Conservation (phyloP, 1,284 basidiomycete species). For the Trichosporon coremiiforme region DNA sequence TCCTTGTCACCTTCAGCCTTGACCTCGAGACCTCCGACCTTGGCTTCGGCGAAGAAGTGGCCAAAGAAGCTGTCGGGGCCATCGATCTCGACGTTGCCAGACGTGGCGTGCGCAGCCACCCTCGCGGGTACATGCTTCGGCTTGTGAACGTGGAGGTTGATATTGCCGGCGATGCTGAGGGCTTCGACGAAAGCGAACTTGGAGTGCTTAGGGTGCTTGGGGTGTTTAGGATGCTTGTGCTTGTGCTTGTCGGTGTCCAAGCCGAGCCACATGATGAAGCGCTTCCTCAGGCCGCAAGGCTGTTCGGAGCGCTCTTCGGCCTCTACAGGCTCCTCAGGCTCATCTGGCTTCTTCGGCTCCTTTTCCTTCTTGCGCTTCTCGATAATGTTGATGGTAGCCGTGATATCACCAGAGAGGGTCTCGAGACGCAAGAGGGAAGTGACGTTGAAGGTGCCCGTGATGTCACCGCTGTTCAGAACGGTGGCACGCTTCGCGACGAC, state of each 20-base stretch:
- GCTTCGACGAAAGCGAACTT: constrained; percentile 36
- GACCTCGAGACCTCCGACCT: constrained; percentile 35
- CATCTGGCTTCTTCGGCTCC: constrained; percentile 20
- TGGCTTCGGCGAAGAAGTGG: constrained; percentile 35
- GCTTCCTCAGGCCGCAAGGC: constrained; percentile 10
- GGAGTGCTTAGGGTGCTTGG: constrained; percentile 21
- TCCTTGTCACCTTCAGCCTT: constrained; percentile 30
- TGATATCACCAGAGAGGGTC: constrained; percentile 41
- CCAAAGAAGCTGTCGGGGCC: constrained; percentile 35
- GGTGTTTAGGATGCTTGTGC: constrained; percentile 29
- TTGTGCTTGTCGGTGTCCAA: constrained; percentile 26
- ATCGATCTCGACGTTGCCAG: constrained; percentile 55
- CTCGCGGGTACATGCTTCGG: constrained; percentile 41
- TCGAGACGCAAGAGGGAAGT: constrained; percentile 32
- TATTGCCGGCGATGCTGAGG: constrained; percentile 35
- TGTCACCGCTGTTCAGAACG: constrained; percentile 30
- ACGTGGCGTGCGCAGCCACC: constrained; percentile 56
- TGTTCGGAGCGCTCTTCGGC: constrained; percentile 13
- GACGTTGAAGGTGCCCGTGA: constrained; percentile 45
- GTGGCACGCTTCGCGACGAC: constrained; percentile 25
- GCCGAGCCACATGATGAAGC: constrained; percentile 7
- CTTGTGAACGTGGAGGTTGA: constrained; percentile 35
- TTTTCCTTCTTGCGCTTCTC: constrained; percentile 20
- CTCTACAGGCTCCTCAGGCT: constrained; percentile 24
- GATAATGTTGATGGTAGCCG: constrained; percentile 37